Base-by-base conservation (phyloP, 768 basidiomycete genomes). In the Lentinula boryana region DNA sequence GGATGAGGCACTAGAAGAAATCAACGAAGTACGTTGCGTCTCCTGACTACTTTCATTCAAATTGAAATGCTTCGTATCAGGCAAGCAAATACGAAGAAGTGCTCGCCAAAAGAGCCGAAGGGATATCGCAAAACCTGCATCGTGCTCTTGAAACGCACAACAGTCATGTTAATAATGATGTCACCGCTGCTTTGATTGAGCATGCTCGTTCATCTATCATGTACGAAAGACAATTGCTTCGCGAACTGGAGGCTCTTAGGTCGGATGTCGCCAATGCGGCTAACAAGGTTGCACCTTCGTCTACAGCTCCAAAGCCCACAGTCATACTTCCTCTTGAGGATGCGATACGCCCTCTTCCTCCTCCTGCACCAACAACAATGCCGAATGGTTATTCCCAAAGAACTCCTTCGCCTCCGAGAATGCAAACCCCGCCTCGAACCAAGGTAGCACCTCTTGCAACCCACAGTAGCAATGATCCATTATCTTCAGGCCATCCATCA, bases 51-150 rank as follows among this genome's bases (percentile, higher is more conserved):
- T 16, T 31, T 23, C 38, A n/a, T 44, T 18, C 7, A 8, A 44
- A 16, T 18, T 27, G 0, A 27, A 44, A 40, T 53, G 57, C 53
- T 62, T 13, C 62, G 55, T 64, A 56, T 8, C 65, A 98, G 93
- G 96, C 97, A 7, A 87, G 88, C 67, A 90, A 91, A 67, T 91
- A 94, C 62, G 96, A 99, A 69, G 84, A 89, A 69, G 80, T 86
- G 7, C 83, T 98, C 27, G 86, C 89, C 3, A 84, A 83, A 55
- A 87, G 93, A n/a, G 89, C 95, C 2, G 83, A 93, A 55, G 93
- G 93, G 49, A 98, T 99, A 59, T 98, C 96, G 1, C 87, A 92
- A 66, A 95, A 98, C 66, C 79, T 99, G 16, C 95, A 97, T 67
- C 84, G 84, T 53, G 89, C 95, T 2, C 81, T 99, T 32, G 83